Evolutionary conservation across 106 monocot species (phyloP), one percentile per base, ranked within the genome.

Genomic region (Dendrobium nobile): DNA sequence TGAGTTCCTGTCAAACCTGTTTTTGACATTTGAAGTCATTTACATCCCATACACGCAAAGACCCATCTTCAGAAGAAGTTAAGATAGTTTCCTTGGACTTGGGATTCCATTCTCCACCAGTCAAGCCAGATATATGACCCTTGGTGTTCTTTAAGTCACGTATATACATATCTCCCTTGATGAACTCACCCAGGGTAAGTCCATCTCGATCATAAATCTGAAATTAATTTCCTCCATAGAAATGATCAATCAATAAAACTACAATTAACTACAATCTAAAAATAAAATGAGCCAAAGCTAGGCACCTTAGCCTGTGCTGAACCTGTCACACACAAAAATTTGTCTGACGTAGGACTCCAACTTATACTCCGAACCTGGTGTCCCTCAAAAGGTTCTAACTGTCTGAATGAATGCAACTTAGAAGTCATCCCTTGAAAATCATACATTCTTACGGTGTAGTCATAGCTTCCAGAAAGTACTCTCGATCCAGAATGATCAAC

Each of bases 141-240:
- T 99, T 99, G 44, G 99, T 99, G 83, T 99, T 95, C 80, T 99
- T 99, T 54, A 99, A 81, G 79, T 99, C 99, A 76, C 95, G 95
- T 65, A 99, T 99, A 84, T 99, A 99, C 99, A 99, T 99, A 65
- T 99, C 99, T 15, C 99, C 99, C 82, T 93, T 99, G 73, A 95
- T 84, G 77, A 93, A 99, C 84, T 99, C 99, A 72, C 99, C 99
- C 73, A 99, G 86, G 13, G 91, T 95, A 73, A 99, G 88, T 31
- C 99, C 99, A 80, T 99, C 99, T 41, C 99, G 85, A 42, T 99
- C 99, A 85, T 95, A 99, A 80, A 99, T 99, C 99, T 99, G 86
- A 80, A 79, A 84, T 64, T n/a, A 43, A 82, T 45, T 78, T 59
- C 75, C 7, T 78, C 33, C 72, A 78, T 55, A 82, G 28, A 28